Evolutionary conservation across 805 yeast species (phyloP).

Genomic region (Yamadazyma takamatsuzukensis): DNA sequence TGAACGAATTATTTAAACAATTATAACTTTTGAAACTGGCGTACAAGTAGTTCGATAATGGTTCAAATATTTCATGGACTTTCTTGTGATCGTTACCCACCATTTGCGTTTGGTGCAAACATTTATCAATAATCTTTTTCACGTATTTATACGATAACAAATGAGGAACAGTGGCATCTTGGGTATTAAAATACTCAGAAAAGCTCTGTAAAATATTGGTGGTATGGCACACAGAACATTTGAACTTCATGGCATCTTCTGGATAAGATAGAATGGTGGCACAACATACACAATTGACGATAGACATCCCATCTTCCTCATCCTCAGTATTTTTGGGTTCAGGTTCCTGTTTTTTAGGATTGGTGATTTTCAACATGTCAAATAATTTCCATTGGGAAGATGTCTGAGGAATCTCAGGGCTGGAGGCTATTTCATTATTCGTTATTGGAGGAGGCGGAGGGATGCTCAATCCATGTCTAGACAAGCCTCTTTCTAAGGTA

Average conservation of each 20-base stretch:
- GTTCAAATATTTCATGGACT: conserved; percentile 38
- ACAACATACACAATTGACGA: conserved; percentile 36
- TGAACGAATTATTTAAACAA: conserved; percentile 56
- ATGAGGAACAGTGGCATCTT: conserved; percentile 9
- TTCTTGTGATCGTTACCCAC: conserved; percentile 6
- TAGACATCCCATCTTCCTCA: conserved; percentile 6
- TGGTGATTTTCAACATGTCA: conserved; percentile 14
- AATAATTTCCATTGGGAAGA: conserved; percentile 21
- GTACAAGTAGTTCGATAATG: conserved; percentile 47
- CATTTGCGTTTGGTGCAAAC: conserved; percentile 20
- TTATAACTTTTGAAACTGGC: conserved; percentile 45
- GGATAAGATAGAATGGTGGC: conserved; percentile 32
- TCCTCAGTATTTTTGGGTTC: conserved; percentile 2
- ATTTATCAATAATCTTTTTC: conserved; percentile 28
- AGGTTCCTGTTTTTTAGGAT: conserved; percentile 1
- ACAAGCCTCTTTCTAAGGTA: too few species aligned
- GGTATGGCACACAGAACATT: conserved; percentile 62
- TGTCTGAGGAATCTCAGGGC: conserved; percentile 14
- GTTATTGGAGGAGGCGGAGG: conserved; percentile 1
- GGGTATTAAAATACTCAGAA: conserved; percentile 6
- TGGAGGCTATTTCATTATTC: conserved; percentile 4
- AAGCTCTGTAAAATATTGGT: conserved; percentile 30
- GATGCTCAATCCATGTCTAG: conserved; percentile 1
- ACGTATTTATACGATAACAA: conserved; percentile 29
- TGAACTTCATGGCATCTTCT: conserved; percentile 33